phyloP scores from a whole-genome alignment of 108 stramenopile species.

The Nitzschia sp. region DNA sequence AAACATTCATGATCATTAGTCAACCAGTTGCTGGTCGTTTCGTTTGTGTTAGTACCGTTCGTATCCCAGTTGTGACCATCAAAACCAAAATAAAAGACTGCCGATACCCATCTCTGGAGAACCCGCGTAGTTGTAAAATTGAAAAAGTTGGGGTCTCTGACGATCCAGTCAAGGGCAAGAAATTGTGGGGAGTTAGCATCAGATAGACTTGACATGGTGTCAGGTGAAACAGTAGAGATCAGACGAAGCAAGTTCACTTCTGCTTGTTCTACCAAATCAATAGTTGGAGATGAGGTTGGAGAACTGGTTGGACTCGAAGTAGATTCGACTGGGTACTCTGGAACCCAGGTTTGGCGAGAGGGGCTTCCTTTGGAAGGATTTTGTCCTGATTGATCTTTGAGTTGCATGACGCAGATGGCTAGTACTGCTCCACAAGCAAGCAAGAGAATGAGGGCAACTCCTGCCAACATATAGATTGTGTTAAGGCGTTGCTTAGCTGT shows the following conservation, averaged over 20 bases:
- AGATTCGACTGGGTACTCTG: neutral
- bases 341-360: slow-evolving; percentile 2
- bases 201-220: neutral
- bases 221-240: slow-evolving; percentile 1
- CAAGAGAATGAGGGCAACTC: slow-evolving; percentile 5
- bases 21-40: slow-evolving; percentile 20
- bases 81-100: slow-evolving; percentile 52
- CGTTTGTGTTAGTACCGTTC: neutral
- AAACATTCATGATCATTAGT: slow-evolving; percentile 48
- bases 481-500: neutral
- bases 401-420: neutral
- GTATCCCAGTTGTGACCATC: slow-evolving; percentile 45
- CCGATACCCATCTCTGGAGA: slow-evolving; percentile 49
- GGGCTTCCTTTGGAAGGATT: neutral
- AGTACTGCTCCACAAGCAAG: neutral
- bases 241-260: neutral
- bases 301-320: neutral
- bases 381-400: neutral
- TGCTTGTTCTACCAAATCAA: slow-evolving; percentile 2
- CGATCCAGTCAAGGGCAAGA: slow-evolving; percentile 26
- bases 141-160: slow-evolving; percentile 20
- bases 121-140: slow-evolving; percentile 14
- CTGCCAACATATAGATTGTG: slow-evolving; percentile 4
- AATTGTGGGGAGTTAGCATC: slow-evolving; percentile 21
- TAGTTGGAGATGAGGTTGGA: neutral